These are phyloP conservation scores for Solanum virginianum DNA, from an alignment of 257 asterid species.

Conservation along the genomic window DNA sequence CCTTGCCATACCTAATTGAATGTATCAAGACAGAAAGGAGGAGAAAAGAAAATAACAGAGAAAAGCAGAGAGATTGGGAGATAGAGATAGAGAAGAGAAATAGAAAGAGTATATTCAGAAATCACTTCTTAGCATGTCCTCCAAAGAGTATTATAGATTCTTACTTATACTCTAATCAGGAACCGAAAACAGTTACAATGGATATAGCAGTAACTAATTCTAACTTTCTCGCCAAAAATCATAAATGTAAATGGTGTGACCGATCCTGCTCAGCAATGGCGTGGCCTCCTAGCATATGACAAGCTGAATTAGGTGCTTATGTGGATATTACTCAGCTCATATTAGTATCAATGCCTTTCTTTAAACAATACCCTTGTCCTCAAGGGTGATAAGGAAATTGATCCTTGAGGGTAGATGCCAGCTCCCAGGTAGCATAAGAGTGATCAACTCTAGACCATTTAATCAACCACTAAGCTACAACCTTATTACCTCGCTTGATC, in stretches of 20 bases:
- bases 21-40: neutral
- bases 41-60: too few relatives aligned
- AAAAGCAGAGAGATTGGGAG: too few relatives aligned
- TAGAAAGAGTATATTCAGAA: neutral
- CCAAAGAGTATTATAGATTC: too few relatives aligned
- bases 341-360: neutral
- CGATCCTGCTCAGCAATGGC: too few relatives aligned
- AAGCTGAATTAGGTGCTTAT: too few relatives aligned
- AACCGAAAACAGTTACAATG: too few relatives aligned
- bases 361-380: neutral
- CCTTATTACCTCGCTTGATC: neutral
- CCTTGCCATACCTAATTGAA: constrained; percentile 21
- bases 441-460: neutral
- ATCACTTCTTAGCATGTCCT: too few relatives aligned
- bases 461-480: neutral
- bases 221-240: too few relatives aligned
- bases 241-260: too few relatives aligned
- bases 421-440: neutral
- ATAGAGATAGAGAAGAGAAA: neutral
- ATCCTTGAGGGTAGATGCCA: neutral
- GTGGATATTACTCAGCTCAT: neutral
- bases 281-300: too few relatives aligned
- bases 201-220: too few relatives aligned
- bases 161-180: too few relatives aligned
- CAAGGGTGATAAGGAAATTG: neutral